These are phyloP conservation scores for Beta macrorhiza DNA, from an alignment of 179 eudicot genomes.

Conservation along the genomic window DNA sequence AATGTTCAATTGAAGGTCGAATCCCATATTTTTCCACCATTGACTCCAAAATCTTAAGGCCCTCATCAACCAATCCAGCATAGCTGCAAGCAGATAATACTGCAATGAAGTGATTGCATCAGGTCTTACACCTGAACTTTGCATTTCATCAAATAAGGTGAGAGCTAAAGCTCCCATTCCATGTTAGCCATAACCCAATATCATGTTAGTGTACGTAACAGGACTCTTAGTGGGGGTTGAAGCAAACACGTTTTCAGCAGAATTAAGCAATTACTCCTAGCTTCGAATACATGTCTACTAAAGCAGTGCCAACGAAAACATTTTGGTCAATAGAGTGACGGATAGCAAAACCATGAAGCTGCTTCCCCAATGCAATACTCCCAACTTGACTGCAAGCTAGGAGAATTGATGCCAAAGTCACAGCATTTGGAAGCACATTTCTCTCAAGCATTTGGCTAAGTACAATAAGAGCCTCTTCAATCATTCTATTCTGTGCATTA, in stretches of 20 bases:
- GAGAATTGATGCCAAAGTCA: conserved; percentile 63
- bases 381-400: conserved; percentile 61
- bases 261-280: conserved; percentile 17
- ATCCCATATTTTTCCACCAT: conserved; percentile 50
- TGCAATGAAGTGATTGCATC: conserved; percentile 68
- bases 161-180: conserved; percentile 59
- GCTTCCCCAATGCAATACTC: conserved; percentile 47
- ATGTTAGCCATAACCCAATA: conserved; percentile 69
- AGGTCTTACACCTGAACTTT: conserved; percentile 39
- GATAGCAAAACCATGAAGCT: conserved; percentile 55
- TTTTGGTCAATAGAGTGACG: conserved; percentile 49
- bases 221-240: conserved; percentile 36
- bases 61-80: conserved; percentile 63
- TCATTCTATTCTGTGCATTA: conserved; percentile 45
- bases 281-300: conserved; percentile 33
- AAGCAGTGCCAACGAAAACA: conserved; percentile 57
- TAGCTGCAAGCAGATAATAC: conserved; percentile 66
- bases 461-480: conserved; percentile 42
- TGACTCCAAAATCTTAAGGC: conserved; percentile 52
- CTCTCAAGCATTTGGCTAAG: conserved; percentile 52
- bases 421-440: conserved; percentile 54
- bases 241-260: conserved; percentile 41
- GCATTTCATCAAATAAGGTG: conserved; percentile 50
- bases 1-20: conserved; percentile 54
- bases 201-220: conserved; percentile 71